These are phyloP conservation scores for Coprinopsis cinerea DNA, from an alignment of 768 basidiomycete species.

Conservation along the genomic window DNA sequence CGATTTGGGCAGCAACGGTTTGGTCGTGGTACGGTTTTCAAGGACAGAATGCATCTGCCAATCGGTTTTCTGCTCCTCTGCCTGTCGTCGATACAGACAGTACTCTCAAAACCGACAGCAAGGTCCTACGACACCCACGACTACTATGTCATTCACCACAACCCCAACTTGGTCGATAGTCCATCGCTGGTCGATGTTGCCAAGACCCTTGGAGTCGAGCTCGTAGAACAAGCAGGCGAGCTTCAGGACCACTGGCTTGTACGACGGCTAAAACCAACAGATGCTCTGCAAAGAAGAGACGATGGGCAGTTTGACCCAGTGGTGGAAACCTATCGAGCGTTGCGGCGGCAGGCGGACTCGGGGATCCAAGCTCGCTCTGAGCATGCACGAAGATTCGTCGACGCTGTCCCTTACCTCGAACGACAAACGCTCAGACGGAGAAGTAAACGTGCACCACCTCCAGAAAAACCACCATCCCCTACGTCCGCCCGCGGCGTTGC, in stretches of 20 bases:
- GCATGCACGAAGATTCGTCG: constrained; percentile 39
- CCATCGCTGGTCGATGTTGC: constrained; percentile 59
- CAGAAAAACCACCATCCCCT: constrained; percentile 33
- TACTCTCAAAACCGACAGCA: constrained; percentile 28
- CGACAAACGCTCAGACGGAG: constrained; percentile 64
- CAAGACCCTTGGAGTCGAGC: constrained; percentile 61
- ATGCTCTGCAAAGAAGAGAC: constrained; percentile 23
- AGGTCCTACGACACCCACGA: constrained; percentile 58
- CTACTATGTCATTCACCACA: constrained; percentile 79
- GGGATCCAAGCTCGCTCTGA: constrained; percentile 36
- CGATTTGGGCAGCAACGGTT: no score
- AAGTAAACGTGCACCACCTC: constrained; percentile 69
- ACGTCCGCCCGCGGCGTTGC: constrained; percentile 45
- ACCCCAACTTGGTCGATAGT: constrained; percentile 33
- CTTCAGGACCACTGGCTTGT: constrained; percentile 81
- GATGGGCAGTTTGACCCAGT: constrained; percentile 38
- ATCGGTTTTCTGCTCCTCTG: constrained; percentile 27
- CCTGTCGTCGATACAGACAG: constrained; percentile 23
- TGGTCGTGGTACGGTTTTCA: not conserved
- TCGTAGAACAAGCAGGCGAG: constrained; percentile 86
- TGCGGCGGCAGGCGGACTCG: constrained; percentile 33
- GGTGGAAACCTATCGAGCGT: constrained; percentile 38
- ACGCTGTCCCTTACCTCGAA: constrained; percentile 55
- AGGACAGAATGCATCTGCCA: constrained; percentile 24
- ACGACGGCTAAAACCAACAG: constrained; percentile 40